Base-by-base conservation (phyloP, 1,284 basidiomycete species). In the Ceratobasidium sp. region DNA sequence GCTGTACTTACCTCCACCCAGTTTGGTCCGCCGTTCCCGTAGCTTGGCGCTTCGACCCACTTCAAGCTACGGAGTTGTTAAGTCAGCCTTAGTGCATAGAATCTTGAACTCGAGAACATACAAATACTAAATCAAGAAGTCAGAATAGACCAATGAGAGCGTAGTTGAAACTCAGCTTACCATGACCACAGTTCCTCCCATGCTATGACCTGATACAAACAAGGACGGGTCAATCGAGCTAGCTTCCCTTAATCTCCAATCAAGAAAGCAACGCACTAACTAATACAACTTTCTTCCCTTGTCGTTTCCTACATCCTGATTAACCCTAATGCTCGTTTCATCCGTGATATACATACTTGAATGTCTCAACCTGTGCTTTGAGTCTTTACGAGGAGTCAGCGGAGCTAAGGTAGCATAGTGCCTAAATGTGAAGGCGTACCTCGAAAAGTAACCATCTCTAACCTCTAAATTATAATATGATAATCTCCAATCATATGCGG, bases 21-120 rank as follows among this genome's bases (percentile, higher is more conserved):
- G 34, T 86, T 81, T 1, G 88, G 81, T 0, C 96, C 97, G 17
- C 94, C 96, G 2, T 87, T 87, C 3, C 96, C 96, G 74, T 91
- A 91, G 54, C 83, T 79, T 20, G 90, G 86, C 0, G 93, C 90
- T 79, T 99, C 97, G 0, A 97, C 95, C 97, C 96, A 98, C 82
- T 98, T 98, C 75, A 94, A 84, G 77, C 92, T 94, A 70, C 1
- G 15, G 49, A 7, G 4, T 50, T 17, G 1, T 40, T 55, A 15
- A 67, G 22, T 35, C 3, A 12, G 13, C 43, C n/a, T n/a, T 25
- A 42, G 68, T 49, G 40, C 62, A 47, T 50, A 13, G 13, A 57
- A 42, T 10, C 6, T 25, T 27, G 47, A n/a, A 25, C 47, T 12
- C 47, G 22, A 20, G 15, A 10, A 45, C 69, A 13, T 43, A 70